phyloP scores from a whole-genome alignment of 148 eudicot species.

The Amaranthus cruentus region DNA sequence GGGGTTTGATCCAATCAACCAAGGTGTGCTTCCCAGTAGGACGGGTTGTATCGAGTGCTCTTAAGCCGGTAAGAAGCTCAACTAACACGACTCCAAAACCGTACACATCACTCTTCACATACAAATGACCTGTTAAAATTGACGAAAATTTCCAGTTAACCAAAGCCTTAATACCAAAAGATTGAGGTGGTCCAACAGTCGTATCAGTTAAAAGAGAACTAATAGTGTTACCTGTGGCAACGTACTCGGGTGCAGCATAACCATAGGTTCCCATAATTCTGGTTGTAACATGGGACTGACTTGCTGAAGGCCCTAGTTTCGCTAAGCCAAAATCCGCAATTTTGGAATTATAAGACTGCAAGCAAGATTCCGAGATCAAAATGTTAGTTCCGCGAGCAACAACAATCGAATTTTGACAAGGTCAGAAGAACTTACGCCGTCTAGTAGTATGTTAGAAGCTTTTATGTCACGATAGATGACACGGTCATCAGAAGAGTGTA shows the following conservation, averaged over 20 bases:
- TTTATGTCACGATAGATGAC: slow-evolving; percentile 79
- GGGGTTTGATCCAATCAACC: slow-evolving; percentile 70
- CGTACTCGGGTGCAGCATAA: slow-evolving; percentile 88
- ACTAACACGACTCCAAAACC: slow-evolving; percentile 78
- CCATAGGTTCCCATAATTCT: slow-evolving; percentile 75
- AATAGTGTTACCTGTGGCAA: slow-evolving; percentile 60
- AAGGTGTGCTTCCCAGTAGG: slow-evolving; percentile 40
- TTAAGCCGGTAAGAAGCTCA: slow-evolving; percentile 64
- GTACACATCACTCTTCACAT: slow-evolving; percentile 77
- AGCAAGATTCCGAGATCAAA: slow-evolving; percentile 11
- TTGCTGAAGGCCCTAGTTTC: slow-evolving; percentile 60
- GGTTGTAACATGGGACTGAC: slow-evolving; percentile 68
- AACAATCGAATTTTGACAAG: neutral
- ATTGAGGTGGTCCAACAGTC: neutral
- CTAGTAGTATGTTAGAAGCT: slow-evolving; percentile 79
- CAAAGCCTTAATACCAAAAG: neutral
- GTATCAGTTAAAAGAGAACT: neutral
- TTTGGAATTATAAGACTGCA: slow-evolving; percentile 68
- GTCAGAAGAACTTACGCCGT: slow-evolving; percentile 45
- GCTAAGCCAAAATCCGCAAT: slow-evolving; percentile 85
- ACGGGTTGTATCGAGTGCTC: slow-evolving; percentile 55
- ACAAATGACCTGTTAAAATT: slow-evolving; percentile 62
- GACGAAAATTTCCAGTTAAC: neutral
- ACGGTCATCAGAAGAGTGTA: slow-evolving; percentile 57
- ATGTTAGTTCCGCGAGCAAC: neutral